phyloP scores from a whole-genome alignment of 768 basidiomycete genomes.

The Podaxis sp. region DNA sequence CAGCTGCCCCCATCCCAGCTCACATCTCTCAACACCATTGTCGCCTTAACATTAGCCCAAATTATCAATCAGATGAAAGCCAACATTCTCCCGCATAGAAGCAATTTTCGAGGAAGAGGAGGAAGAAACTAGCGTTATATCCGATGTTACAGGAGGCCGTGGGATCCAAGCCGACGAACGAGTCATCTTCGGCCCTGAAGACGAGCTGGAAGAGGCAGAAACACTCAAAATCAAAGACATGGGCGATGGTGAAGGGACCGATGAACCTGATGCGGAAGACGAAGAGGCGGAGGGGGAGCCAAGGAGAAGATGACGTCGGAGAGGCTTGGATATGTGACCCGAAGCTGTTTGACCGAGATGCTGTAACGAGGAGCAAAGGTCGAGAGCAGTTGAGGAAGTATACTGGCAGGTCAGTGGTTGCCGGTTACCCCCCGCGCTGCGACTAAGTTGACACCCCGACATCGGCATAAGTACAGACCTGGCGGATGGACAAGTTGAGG shows the following conservation, averaged over 20 bases:
- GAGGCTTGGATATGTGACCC: constrained; percentile 74
- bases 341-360: constrained; percentile 75
- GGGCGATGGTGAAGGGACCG: constrained; percentile 58
- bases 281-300: constrained; percentile 24
- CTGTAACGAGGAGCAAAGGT: constrained; percentile 64
- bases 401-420: constrained; percentile 62
- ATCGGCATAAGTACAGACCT: constrained; percentile 43
- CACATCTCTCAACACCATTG: constrained; percentile 42
- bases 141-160: background rate
- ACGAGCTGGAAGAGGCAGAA: constrained; percentile 19
- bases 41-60: constrained; percentile 44
- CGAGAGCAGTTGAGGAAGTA: constrained; percentile 63
- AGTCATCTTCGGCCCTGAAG: constrained; percentile 12
- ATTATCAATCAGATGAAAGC: constrained; percentile 77
- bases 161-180: background rate
- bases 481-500: constrained; percentile 86
- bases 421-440: background rate
- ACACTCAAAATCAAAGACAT: constrained; percentile 40
- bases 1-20: constrained; percentile 40
- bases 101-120: constrained; percentile 62
- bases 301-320: constrained; percentile 41
- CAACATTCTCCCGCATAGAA: constrained; percentile 76
- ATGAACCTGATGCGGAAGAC: constrained; percentile 32
- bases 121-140: constrained; percentile 25
- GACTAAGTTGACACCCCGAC: background rate